Evolutionary conservation across 495 filamentous ascomycete species (phyloP), one percentile per base, ranked within the genome.

Genomic region (Emericellopsis terricola): DNA sequence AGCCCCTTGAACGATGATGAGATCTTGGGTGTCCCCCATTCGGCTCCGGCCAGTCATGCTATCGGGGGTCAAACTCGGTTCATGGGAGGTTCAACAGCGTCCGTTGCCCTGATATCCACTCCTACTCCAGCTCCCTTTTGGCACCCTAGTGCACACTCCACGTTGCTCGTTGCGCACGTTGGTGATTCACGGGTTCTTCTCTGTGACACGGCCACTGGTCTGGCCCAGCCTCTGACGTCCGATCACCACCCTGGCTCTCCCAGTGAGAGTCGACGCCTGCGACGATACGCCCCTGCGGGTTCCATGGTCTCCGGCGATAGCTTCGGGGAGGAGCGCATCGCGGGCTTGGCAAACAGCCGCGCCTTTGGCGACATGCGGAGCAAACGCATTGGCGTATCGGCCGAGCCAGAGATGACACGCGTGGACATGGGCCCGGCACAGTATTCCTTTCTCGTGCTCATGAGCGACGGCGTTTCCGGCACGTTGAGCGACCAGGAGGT

Each of bases 241-340:
- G 77, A 89, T 51, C 89, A 97, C 56, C 87, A 86, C 46, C 87
- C 89, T 0, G 81, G 74, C n/a, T 69, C 75, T 1, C 87, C 91
- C 0, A 57, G 70, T 34, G 89, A 97, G 57, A 73, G 78, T 9
- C 73, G 68, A 33, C 72, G 89, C 15, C 68, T 97, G 20, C 76
- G 85, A 4, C 78, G 86, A 33, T 94, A 80, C 46, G 81, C 83
- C 9, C 61, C 78, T 11, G 36, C 54, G 36, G 48, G 45, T 26
- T 80, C 77, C 1, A 86, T 97, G 43, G 73, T 91, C 15, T 92
- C 87, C 0, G 36, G 36, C 13, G 89, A 97, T 50, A 89, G 82
- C 11, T 96, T 96, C 47, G 89, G 89, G 45, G 91, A 97, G 53
- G 91, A 96, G 51, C 83, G 89, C 40, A 84, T 97, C 59, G 73